phyloP scores from a whole-genome alignment of 78 protist species.

The Parvularia atlantis region DNA sequence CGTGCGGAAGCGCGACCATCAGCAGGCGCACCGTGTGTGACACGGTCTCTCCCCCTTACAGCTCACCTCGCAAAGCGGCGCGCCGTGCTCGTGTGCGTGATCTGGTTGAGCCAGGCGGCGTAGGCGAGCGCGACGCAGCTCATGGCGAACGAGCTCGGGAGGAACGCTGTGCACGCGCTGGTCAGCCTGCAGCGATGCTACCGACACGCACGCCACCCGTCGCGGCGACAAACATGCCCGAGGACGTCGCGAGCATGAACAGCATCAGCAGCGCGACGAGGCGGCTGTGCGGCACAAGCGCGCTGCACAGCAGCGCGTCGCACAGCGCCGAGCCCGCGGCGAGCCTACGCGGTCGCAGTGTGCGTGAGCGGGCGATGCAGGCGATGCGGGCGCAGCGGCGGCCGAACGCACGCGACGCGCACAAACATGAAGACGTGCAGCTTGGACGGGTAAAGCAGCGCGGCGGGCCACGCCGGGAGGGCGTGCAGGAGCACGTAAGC shows the following conservation, averaged over 20 bases:
- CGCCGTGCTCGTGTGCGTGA: too few relatives aligned
- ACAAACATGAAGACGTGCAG: neutral
- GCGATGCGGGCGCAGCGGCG: neutral
- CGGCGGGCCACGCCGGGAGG: neutral
- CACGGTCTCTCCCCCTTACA: neutral
- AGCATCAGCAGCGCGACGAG: neutral
- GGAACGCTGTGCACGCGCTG: neutral
- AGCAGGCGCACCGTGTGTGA: neutral
- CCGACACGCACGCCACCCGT: too few relatives aligned
- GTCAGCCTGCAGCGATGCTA: too few relatives aligned
- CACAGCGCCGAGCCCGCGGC: too few relatives aligned
- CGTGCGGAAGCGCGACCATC: neutral
- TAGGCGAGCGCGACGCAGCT: neutral
- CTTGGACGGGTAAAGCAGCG: neutral
- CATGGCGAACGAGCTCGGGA: neutral
- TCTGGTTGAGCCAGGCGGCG: too few relatives aligned
- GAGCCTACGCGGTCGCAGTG: too few relatives aligned
- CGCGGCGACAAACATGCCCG: slow-evolving; percentile 1
- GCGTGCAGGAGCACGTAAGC: slow-evolving; percentile 40
- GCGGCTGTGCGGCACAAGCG: too few relatives aligned
- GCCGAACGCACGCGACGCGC: neutral
- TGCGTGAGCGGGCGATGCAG: too few relatives aligned
- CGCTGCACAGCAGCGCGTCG: too few relatives aligned
- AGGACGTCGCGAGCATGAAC: neutral
- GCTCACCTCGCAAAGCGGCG: slow-evolving; percentile 10